Evolutionary conservation across 495 filamentous ascomycete species (phyloP), one percentile per base, ranked within the genome.

Genomic region (Daldinia vernicosa): DNA sequence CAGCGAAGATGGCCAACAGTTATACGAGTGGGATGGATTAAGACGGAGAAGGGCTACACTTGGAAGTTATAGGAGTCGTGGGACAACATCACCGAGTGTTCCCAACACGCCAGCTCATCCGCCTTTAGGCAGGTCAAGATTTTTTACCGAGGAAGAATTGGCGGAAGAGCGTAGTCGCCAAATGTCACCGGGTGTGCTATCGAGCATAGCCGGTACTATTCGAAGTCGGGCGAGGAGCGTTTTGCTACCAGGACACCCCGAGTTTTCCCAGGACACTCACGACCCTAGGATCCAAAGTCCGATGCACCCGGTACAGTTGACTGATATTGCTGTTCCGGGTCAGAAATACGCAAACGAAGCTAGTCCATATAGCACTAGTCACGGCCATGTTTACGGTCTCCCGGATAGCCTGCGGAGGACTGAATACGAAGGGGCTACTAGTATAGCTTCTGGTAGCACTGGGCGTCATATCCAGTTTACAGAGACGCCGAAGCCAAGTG

Each of bases 21-120:
- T 89, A 32, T 88, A 93, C 58, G 93, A 99, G 80, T 99, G 93
- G 93, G 95, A 98, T 82, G 95, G 95, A 22, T 83, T 99, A 62
- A 86, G 93, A 71, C 85, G 95, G 65, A 88, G 95, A 58, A 91
- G 89, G 75, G 98, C 95, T 9, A 84, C 90, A 11, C 63, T 90
- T 40, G 84, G 85, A 19, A 84, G 85, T 70, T 74, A 71, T 15
- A 72, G 75, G 57, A 79, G 70, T 64, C 81, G 77, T 52, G 72
- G 78, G 40, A 75, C 76, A 60, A 77, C 78, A 27, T 74, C 75
- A 58, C 77, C 75, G 24, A 77, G 72, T 50, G 78, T 79, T 7
- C 77, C 77, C 12, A 76, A 78, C 14, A 81, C 82, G 7, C 89
- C 85, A 4, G 80, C 87, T 1, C 91, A 95, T 70, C 93, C 93